Conservation (phyloP, 2,329 filamentous ascomycete species). For the Pestalotiopsis sp. region DNA sequence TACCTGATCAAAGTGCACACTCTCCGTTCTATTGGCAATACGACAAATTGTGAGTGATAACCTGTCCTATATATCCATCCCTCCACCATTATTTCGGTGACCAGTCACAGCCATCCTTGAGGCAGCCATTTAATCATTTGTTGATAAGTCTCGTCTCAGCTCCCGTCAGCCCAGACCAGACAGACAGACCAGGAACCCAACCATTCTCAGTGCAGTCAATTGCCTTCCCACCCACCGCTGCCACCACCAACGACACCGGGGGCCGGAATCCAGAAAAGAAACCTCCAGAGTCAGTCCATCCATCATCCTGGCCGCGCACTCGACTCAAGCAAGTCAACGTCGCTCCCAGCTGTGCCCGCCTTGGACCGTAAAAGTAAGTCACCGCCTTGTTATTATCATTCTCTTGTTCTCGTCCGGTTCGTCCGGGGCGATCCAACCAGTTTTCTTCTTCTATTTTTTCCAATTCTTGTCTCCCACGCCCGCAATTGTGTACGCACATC, state of each 20-base stretch:
- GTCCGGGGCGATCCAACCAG: neutral
- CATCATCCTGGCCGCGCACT: conserved; percentile 1
- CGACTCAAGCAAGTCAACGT: conserved; percentile 9
- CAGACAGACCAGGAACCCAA: neutral
- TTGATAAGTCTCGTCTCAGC: conserved; percentile 11
- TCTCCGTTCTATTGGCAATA: neutral
- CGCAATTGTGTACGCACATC: neutral
- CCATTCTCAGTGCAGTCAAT: neutral
- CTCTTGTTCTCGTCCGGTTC: neutral
- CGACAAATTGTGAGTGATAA: conserved; percentile 1
- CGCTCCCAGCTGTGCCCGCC: neutral
- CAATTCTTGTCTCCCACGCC: neutral
- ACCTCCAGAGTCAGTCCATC: conserved; percentile 1
- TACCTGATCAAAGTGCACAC: neutral
- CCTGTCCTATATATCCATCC: neutral
- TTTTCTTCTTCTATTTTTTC: neutral
- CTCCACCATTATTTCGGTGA: neutral
- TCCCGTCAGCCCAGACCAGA: conserved; percentile 2
- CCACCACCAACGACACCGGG: conserved; percentile 3
- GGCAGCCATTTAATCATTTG: conserved; percentile 5
- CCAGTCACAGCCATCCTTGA: neutral
- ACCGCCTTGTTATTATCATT: neutral
- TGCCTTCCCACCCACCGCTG: neutral
- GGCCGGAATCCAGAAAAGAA: conserved; percentile 7
- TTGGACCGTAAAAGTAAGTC: conserved; percentile 10